Conservation (phyloP, 306 rosid genomes). For the Trifolium repens region DNA sequence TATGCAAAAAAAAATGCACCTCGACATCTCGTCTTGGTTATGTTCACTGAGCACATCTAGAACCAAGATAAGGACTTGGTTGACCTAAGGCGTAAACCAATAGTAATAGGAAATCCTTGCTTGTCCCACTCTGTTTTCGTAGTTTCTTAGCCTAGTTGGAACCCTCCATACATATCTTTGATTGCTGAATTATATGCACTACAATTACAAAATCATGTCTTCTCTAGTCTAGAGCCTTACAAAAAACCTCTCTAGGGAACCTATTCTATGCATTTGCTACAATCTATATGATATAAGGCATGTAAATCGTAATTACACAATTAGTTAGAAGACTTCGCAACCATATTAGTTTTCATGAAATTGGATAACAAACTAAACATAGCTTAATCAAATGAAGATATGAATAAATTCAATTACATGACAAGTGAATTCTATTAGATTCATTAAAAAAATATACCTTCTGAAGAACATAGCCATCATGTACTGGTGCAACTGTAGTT, state of each 20-base stretch:
- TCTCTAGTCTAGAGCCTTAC: constrained; percentile 11
- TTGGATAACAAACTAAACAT: constrained; percentile 31
- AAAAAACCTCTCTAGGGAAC: background rate
- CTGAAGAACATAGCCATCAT: constrained; percentile 97
- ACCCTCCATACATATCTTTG: background rate
- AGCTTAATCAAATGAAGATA: constrained; percentile 20
- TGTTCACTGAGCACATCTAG: background rate
- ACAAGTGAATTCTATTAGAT: constrained; percentile 5
- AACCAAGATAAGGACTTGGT: background rate
- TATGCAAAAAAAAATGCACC: background rate
- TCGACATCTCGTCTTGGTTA: background rate
- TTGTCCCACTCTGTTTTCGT: background rate
- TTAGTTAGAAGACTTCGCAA: constrained; percentile 17
- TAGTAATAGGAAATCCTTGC: background rate
- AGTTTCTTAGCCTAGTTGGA: background rate
- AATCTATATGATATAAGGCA: constrained; percentile 14
- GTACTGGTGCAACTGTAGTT: constrained; percentile 94
- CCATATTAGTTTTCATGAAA: constrained; percentile 31
- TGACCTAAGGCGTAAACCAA: background rate
- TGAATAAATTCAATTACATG: constrained; percentile 32
- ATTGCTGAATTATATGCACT: background rate
- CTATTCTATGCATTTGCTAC: background rate
- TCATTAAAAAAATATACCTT: constrained; percentile 60
- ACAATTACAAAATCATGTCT: background rate
- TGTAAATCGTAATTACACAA: background rate